A percentile compares a stretch with the other conserved stretches of the same genome.
Evolutionary conservation across 1,284 basidiomycete genomes (phyloP).

Genomic region (Tetrapyrgos nigripes): DNA sequence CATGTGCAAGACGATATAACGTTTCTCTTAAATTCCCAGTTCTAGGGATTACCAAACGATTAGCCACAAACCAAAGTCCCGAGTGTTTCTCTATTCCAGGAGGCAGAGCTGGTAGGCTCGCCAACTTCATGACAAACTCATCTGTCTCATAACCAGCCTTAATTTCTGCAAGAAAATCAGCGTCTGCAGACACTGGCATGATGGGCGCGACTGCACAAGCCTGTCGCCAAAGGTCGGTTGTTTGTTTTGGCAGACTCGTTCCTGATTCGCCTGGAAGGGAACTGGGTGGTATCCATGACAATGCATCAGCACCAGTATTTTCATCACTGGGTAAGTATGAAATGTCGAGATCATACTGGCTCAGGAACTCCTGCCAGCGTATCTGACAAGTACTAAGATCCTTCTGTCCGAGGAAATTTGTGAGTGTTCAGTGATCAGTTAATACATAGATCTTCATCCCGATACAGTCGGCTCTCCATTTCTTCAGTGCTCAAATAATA

Average conservation of each 20-base stretch:
- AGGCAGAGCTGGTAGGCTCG: not conserved
- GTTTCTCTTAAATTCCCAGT: not conserved
- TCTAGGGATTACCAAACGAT: not conserved
- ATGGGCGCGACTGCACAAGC: not conserved
- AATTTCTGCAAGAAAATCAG: not conserved
- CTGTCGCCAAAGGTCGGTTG: not conserved
- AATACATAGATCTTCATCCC: conserved; percentile 37
- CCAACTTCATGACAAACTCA: not conserved
- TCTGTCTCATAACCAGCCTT: not conserved
- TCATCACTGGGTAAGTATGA: conserved; percentile 24
- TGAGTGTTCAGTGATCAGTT: conserved; percentile 46
- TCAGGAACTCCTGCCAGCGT: conserved; percentile 39
- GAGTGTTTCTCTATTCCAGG: not conserved
- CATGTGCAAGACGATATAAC: not conserved
- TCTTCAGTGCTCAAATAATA: conserved; percentile 34
- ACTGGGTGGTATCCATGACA: conserved; percentile 8
- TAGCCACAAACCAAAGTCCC: conserved; percentile 13
- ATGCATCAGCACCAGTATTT: conserved; percentile 26
- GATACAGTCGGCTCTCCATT: conserved; percentile 35
- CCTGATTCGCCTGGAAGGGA: not conserved
- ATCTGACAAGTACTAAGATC: conserved; percentile 38
- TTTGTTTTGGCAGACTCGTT: not conserved
- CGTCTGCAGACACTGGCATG: not conserved
- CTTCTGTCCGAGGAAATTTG: no score
- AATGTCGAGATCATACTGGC: conserved; percentile 31